These are phyloP conservation scores for Capronia americana DNA, from an alignment of 2,329 filamentous ascomycete genomes.

Conservation along the genomic window DNA sequence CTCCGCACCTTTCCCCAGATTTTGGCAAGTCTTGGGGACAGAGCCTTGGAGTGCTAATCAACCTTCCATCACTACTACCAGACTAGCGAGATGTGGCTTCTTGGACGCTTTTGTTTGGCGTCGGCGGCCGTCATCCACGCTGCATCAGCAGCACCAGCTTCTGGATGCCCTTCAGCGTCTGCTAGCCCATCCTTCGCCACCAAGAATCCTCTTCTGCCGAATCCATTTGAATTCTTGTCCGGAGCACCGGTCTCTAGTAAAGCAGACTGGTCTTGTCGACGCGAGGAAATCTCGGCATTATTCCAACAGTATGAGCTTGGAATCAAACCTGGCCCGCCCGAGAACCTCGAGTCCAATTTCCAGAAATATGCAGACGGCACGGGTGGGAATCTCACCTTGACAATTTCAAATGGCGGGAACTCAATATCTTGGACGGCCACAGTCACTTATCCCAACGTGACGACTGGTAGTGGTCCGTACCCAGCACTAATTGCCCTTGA, in stretches of 20 bases:
- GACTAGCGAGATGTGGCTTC: background rate
- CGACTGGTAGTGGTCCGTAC: conserved; percentile 53
- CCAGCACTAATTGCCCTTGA: conserved; percentile 66
- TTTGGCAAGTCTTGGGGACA: background rate
- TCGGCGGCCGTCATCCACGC: background rate
- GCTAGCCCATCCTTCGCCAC: conserved; percentile 11
- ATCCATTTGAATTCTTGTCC: conserved; percentile 57
- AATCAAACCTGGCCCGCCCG: conserved; percentile 47
- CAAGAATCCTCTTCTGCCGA: conserved; percentile 35
- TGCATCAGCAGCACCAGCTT: background rate
- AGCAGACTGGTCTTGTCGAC: conserved; percentile 57
- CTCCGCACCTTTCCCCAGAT: background rate
- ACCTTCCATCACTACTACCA: background rate
- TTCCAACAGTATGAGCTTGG: conserved; percentile 61
- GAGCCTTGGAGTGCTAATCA: background rate
- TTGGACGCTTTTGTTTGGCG: background rate
- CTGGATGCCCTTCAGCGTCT: conserved; percentile 1
- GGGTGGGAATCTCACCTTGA: conserved; percentile 54
- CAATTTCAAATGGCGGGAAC: conserved; percentile 52
- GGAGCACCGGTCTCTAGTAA: conserved; percentile 55
- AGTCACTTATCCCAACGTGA: conserved; percentile 49
- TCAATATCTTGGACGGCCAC: conserved; percentile 54
- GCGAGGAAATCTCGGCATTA: conserved; percentile 56
- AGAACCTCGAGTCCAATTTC: conserved; percentile 15
- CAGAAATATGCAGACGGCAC: conserved; percentile 40